Evolutionary conservation across 257 asterid genomes (phyloP), one percentile per base, ranked within the genome.

Genomic region (Lantana camara): DNA sequence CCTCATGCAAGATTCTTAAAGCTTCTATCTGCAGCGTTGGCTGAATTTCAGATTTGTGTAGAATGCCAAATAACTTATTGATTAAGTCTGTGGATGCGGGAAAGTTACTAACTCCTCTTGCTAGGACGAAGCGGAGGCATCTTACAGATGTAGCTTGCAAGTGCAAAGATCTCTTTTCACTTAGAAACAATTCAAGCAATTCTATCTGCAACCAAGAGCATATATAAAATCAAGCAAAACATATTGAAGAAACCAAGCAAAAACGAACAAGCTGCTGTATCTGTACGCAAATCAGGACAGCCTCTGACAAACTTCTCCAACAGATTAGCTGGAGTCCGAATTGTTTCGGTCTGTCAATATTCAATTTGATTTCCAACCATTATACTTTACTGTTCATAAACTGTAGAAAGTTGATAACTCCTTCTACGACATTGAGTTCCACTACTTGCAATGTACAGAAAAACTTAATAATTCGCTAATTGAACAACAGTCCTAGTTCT

Each of bases 1-100:
- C 97, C 96, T 85, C 82, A 76, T 80, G 80, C 71, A 85, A 77
- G 64, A 79, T 50, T 83, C 70, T 75, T 45, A 90, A 76, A 73
- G 89, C 89, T 71, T 84, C 80, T 51, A 62, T 66, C 73, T 75
- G 90, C 79, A 87, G 66, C 27, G 66, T 50, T 16, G 78, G 85
- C 57, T 86, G 76, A 76, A 51, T 57, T 37, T 84, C 79, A 57
- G 80, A 74, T 71, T 73, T 72, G 40, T 71, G 69, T 40, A 87
- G 79, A 24, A 71, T 63, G 74, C 64, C 72, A 57, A 84, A 69
- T 73, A 90, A 84, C 68, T 70, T 78, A 17, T 63, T 62, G 62
- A 80, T 62, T 40, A 57, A 32, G 44, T 73, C 79, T 34, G 73
- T 24, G 69, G 76, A 63, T 58, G 77, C 75, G 59, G 79, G 76